Conservation (phyloP, 2,329 filamentous ascomycete species). For the Myriosclerotinia scirpicola region DNA sequence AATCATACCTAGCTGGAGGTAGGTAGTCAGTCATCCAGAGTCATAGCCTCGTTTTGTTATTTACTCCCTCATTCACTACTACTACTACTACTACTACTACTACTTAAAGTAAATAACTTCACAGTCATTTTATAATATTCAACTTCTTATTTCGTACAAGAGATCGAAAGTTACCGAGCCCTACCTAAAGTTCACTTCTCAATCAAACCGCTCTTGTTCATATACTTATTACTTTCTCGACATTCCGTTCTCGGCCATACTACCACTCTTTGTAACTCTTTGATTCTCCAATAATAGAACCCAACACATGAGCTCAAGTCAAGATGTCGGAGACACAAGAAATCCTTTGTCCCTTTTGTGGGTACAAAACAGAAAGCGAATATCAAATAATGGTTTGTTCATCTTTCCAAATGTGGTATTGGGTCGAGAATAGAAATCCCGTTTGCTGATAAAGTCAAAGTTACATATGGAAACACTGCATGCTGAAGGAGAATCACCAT, state of each 20-base stretch:
- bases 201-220: neutral
- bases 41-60: too few relatives aligned
- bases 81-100: too few relatives aligned
- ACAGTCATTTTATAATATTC: too few relatives aligned
- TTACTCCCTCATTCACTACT: too few relatives aligned
- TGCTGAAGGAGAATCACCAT: slow-evolving; percentile 39
- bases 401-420: slow-evolving; percentile 24
- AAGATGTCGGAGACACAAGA: slow-evolving; percentile 7
- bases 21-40: too few relatives aligned
- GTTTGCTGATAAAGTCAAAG: slow-evolving; percentile 28
- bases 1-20: too few relatives aligned
- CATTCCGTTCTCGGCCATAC: slow-evolving; percentile 14
- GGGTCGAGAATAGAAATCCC: neutral
- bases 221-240: neutral
- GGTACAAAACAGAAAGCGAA: slow-evolving; percentile 40
- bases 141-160: too few relatives aligned
- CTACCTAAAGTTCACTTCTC: neutral
- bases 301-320: neutral
- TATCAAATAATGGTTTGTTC: slow-evolving; percentile 44
- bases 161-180: too few relatives aligned
- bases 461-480: slow-evolving; percentile 40
- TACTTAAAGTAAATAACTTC: too few relatives aligned
- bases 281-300: neutral
- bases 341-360: slow-evolving; percentile 46
- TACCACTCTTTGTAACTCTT: slow-evolving; percentile 7